These are phyloP conservation scores for Lyophyllum semitale DNA, from an alignment of 768 basidiomycete species.

Conservation along the genomic window DNA sequence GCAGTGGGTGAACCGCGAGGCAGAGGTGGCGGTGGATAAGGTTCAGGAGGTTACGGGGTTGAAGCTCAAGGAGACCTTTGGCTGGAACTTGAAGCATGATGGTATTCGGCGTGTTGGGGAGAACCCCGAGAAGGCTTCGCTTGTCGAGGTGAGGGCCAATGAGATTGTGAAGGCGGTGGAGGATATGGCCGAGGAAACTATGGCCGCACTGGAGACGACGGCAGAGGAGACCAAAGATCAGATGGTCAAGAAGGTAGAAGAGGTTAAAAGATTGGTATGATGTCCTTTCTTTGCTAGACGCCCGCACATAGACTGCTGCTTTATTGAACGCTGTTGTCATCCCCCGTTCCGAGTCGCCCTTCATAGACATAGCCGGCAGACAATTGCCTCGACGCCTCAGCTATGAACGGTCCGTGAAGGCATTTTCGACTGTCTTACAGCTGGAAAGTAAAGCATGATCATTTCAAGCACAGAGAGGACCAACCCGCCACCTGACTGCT, in stretches of 20 bases:
- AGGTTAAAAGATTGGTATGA: constrained; percentile 16
- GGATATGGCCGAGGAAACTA: constrained; percentile 20
- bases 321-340: background rate
- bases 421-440: background rate
- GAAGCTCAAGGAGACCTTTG: constrained; percentile 63
- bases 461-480: background rate
- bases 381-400: background rate
- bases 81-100: constrained; percentile 32
- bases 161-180: constrained; percentile 29
- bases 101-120: constrained; percentile 13
- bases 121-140: too few relatives aligned
- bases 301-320: constrained; percentile 8
- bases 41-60: constrained; percentile 75
- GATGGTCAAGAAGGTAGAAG: constrained; percentile 13
- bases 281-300: constrained; percentile 1
- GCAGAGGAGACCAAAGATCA: constrained; percentile 23
- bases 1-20: constrained; percentile 43
- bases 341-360: background rate
- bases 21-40: constrained; percentile 48
- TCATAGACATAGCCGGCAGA: background rate
- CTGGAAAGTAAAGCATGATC: background rate
- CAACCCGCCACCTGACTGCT: background rate
- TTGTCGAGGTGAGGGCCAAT: constrained; percentile 22
- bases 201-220: constrained; percentile 20
- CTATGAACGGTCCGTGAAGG: background rate